A percentile compares a stretch with the other conserved stretches of the same genome.
These are phyloP conservation scores for Hanseniaspora mollemarum DNA, from an alignment of 805 yeast species.

Conservation along the genomic window DNA sequence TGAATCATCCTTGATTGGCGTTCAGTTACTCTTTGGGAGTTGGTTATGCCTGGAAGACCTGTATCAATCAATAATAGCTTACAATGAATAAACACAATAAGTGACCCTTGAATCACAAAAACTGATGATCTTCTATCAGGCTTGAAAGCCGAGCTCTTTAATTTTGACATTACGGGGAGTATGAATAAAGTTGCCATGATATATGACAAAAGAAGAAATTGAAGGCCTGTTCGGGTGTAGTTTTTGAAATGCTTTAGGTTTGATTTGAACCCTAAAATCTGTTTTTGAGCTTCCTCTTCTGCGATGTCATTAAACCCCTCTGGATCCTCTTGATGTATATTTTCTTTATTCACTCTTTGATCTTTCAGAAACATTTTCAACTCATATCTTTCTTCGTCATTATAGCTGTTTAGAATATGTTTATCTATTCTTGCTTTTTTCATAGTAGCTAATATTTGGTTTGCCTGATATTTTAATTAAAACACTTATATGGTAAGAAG, in stretches of 20 bases:
- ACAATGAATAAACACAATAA: constrained; percentile 9
- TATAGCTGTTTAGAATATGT: background rate
- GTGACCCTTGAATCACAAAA: constrained; percentile 5
- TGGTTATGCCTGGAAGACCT: constrained; percentile 6
- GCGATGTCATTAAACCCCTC: background rate
- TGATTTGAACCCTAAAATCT: constrained; percentile 3
- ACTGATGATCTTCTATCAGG: constrained; percentile 7
- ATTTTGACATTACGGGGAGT: background rate
- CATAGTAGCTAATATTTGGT: too few relatives aligned
- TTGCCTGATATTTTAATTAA: background rate
- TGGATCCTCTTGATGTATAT: background rate
- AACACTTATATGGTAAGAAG: background rate
- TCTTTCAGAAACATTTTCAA: background rate
- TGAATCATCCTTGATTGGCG: constrained; percentile 8
- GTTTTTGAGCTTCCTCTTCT: constrained; percentile 1
- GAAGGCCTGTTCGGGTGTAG: constrained; percentile 1
- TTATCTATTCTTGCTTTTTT: constrained; percentile 7
- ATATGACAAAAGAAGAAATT: background rate
- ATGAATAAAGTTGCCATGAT: background rate
- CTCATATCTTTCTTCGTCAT: constrained; percentile 8
- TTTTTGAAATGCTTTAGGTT: constrained; percentile 10
- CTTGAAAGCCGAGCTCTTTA: background rate
- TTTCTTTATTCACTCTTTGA: background rate
- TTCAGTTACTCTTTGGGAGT: constrained; percentile 4
- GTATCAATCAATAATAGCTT: constrained; percentile 2